phyloP scores from a whole-genome alignment of 2,329 filamentous ascomycete genomes.

The Xylaria sp. region DNA sequence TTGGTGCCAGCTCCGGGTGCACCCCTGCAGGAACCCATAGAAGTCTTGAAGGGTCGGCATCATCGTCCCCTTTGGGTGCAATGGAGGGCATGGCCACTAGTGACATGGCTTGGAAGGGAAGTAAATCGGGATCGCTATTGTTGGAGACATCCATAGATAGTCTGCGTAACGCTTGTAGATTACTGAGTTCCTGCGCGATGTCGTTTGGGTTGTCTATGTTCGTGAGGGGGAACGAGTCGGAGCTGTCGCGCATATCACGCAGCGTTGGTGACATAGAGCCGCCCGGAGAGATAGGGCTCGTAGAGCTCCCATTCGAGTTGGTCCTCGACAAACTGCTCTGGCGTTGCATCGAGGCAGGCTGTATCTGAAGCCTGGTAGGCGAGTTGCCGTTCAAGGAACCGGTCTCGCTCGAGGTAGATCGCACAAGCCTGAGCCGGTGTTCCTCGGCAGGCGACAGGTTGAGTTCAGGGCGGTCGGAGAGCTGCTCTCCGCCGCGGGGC shows the following conservation, averaged over 20 bases:
- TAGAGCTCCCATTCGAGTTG: slow-evolving; percentile 53
- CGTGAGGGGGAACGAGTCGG: slow-evolving; percentile 83
- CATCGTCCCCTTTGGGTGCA: slow-evolving; percentile 77
- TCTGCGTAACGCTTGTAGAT: slow-evolving; percentile 86
- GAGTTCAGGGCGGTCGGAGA: slow-evolving; percentile 52
- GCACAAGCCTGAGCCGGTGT: slow-evolving; percentile 55
- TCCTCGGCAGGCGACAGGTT: slow-evolving; percentile 53
- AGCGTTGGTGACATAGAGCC: slow-evolving; percentile 62
- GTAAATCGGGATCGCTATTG: slow-evolving; percentile 77
- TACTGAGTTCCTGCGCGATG: slow-evolving; percentile 91
- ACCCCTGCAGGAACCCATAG: slow-evolving; percentile 97
- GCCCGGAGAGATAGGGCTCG: slow-evolving; percentile 47
- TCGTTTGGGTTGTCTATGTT: slow-evolving; percentile 91
- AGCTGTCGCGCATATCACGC: slow-evolving; percentile 68
- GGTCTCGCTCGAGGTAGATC: slow-evolving; percentile 57
- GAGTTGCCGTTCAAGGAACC: slow-evolving; percentile 49
- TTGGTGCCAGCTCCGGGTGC: slow-evolving; percentile 93
- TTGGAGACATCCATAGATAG: slow-evolving; percentile 95
- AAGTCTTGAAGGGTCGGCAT: slow-evolving; percentile 87
- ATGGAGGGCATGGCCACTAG: slow-evolving; percentile 77
- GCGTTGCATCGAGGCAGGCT: slow-evolving; percentile 54
- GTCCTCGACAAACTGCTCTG: slow-evolving; percentile 51
- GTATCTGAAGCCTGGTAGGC: slow-evolving; percentile 58
- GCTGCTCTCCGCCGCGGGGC: slow-evolving; percentile 64
- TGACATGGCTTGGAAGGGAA: slow-evolving; percentile 73